Conservation (phyloP, 2,329 filamentous ascomycete genomes). For the Aspergillus costaricaensis region DNA sequence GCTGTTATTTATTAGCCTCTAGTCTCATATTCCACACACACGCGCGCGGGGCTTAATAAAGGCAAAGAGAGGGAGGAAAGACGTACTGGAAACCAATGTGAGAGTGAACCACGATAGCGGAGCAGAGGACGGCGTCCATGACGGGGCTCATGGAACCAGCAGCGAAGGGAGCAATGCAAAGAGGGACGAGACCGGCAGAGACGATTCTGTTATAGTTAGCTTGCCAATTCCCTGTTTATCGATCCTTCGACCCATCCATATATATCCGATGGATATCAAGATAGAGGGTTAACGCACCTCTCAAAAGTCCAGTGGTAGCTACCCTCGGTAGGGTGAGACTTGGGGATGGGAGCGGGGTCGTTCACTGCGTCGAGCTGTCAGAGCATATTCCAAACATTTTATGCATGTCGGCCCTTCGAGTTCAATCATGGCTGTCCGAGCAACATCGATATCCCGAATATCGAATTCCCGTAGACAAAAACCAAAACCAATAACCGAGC, state of each 20-base stretch:
- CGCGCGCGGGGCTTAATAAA: no score
- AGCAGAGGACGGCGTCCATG: conserved; percentile 82
- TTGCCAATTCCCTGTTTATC: no score
- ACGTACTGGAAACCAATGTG: conserved; percentile 89
- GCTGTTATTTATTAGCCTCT: conserved; percentile 38
- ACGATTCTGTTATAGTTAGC: conserved; percentile 59
- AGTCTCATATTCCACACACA: background rate
- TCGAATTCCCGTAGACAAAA: no score
- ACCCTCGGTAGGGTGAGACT: conserved; percentile 75
- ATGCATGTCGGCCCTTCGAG: background rate
- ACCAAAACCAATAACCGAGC: background rate
- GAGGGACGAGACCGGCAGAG: conserved; percentile 77
- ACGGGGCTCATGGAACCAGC: conserved; percentile 87
- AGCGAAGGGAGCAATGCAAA: conserved; percentile 89
- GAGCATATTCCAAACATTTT: conserved; percentile 15
- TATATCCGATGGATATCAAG: background rate
- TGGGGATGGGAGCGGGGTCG: conserved; percentile 75
- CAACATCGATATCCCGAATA: no score
- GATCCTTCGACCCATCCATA: background rate
- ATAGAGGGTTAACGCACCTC: conserved; percentile 51
- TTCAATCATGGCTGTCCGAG: background rate
- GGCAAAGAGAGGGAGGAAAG: background rate
- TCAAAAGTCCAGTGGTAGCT: conserved; percentile 99
- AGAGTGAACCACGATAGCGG: conserved; percentile 82
- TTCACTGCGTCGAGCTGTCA: conserved; percentile 62